Evolutionary conservation across 345 rosid genomes (phyloP).

Genomic region (Camelina hispida): DNA sequence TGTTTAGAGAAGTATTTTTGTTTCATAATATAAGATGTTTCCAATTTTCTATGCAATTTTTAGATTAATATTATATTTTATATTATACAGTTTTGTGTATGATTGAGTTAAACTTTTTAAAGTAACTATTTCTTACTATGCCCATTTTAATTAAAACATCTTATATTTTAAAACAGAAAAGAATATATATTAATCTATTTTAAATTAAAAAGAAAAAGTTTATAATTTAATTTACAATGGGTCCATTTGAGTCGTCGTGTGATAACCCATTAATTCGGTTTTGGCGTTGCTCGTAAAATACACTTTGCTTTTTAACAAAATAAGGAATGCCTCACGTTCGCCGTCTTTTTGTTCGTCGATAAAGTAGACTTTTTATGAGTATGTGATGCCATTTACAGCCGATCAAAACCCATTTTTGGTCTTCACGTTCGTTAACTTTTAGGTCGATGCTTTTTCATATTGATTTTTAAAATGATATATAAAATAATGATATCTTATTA

Average conservation of each 20-base stretch:
- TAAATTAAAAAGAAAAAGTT: conserved; percentile 20
- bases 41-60: too few relatives aligned
- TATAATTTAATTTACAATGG: not conserved
- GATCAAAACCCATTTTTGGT: conserved; percentile 8
- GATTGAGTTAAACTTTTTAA: too few relatives aligned
- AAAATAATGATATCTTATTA: conserved; percentile 15
- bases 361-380: not conserved
- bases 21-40: too few relatives aligned
- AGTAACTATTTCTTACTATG: too few relatives aligned
- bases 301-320: conserved; percentile 16
- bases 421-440: conserved; percentile 35
- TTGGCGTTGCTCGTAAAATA: conserved; percentile 28
- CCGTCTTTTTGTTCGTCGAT: conserved; percentile 40
- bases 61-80: too few relatives aligned
- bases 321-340: conserved; percentile 27
- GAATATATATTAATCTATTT: conserved; percentile 1
- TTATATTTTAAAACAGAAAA: too few relatives aligned
- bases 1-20: too few relatives aligned
- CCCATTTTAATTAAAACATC: too few relatives aligned
- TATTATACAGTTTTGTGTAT: too few relatives aligned
- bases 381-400: conserved; percentile 33
- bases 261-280: conserved; percentile 25
- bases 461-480: not conserved
- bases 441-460: conserved; percentile 19
- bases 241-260: conserved; percentile 36